phyloP scores from a whole-genome alignment of 2,329 filamentous ascomycete species.

The Aspergillus sp. region DNA sequence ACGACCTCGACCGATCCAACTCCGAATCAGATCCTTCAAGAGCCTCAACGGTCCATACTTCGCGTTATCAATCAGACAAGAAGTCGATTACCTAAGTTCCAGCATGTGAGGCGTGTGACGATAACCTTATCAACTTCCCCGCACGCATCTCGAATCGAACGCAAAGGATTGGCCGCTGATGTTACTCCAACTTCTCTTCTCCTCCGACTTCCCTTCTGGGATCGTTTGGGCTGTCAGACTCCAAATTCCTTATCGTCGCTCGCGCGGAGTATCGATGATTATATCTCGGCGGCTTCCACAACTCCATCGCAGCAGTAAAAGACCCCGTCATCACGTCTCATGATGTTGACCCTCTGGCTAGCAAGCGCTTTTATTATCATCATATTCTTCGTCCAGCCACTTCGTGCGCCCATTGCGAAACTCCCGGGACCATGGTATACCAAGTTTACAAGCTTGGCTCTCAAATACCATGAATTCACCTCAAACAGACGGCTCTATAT shows the following conservation, averaged over 20 bases:
- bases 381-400: slow-evolving; percentile 1
- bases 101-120: background rate
- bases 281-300: background rate
- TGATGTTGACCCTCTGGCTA: slow-evolving; percentile 13
- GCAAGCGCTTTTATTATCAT: background rate
- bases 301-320: background rate
- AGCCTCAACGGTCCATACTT: background rate
- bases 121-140: slow-evolving; percentile 5
- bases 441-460: slow-evolving; percentile 31
- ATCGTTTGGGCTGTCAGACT: background rate
- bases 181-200: slow-evolving; percentile 9
- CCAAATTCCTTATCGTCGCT: background rate
- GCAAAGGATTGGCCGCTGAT: background rate
- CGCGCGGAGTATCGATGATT: background rate
- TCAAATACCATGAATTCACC: slow-evolving; percentile 39
- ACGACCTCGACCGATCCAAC: background rate
- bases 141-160: background rate
- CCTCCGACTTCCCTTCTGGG: slow-evolving; percentile 1
- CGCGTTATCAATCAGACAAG: background rate
- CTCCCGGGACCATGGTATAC: slow-evolving; percentile 38
- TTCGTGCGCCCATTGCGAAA: slow-evolving; percentile 16
- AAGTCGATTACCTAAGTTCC: background rate
- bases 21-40: background rate
- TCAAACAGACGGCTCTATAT: slow-evolving; percentile 34
- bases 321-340: background rate